A percentile compares a stretch with the other conserved stretches of the same genome.
These are phyloP conservation scores for Cyclotella sp. DNA, from an alignment of 108 stramenopile genomes.

Conservation along the genomic window DNA sequence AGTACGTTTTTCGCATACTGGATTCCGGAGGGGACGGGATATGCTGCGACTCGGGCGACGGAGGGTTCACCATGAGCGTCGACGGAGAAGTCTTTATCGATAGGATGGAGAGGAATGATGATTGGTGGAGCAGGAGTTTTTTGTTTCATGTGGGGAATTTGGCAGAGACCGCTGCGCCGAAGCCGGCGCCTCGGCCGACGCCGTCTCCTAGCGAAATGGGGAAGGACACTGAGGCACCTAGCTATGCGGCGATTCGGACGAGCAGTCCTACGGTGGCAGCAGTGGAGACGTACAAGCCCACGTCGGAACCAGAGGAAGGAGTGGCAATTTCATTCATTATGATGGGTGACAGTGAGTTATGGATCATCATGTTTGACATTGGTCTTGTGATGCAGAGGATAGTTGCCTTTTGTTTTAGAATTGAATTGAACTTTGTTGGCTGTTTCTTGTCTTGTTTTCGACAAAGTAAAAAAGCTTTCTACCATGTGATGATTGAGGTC, in stretches of 20 bases:
- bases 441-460: too few species aligned
- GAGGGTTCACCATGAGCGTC: constrained; percentile 6
- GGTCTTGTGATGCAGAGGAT: too few species aligned
- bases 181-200: neutral
- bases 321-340: constrained; percentile 9
- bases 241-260: neutral
- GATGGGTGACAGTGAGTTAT: constrained; percentile 24
- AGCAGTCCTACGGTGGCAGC: neutral
- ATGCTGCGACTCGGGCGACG: constrained; percentile 3
- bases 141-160: neutral
- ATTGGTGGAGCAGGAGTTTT: neutral
- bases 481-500: too few species aligned
- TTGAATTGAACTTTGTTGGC: neutral
- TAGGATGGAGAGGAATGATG: neutral
- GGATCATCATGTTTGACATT: too few species aligned
- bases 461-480: too few species aligned
- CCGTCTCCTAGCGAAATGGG: too few species aligned
- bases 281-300: neutral
- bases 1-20: neutral
- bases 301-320: neutral
- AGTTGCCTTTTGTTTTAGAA: neutral
- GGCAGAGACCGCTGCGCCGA: neutral
- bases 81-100: constrained; percentile 3
- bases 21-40: constrained; percentile 16
- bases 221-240: too few species aligned